Evolutionary conservation across 805 yeast genomes (phyloP).

Genomic region (Barnettozyma siamensis): DNA sequence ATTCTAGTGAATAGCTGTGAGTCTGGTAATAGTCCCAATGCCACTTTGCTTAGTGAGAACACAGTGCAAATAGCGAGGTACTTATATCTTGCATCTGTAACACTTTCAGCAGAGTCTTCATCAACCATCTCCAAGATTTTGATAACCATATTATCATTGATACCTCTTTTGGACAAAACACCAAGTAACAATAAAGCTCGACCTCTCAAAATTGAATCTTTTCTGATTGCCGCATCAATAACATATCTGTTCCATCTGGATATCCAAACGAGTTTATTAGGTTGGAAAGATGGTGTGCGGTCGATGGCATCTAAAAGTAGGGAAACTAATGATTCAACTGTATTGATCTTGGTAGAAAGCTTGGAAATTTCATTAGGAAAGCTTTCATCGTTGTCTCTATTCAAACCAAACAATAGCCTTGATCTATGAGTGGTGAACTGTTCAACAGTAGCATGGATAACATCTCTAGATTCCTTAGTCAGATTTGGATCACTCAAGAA

Average conservation of each 20-base stretch:
- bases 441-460: constrained; percentile 40
- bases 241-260: constrained; percentile 61
- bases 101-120: constrained; percentile 26
- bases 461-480: constrained; percentile 31
- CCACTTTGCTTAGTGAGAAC: constrained; percentile 35
- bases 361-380: constrained; percentile 31
- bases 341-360: constrained; percentile 33
- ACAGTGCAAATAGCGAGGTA: constrained; percentile 30
- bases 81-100: constrained; percentile 20
- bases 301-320: constrained; percentile 47
- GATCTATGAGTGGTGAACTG: constrained; percentile 53
- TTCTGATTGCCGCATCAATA: constrained; percentile 53
- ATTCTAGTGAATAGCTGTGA: constrained; percentile 26
- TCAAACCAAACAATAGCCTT: constrained; percentile 63
- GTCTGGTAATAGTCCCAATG: constrained; percentile 32
- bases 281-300: constrained; percentile 39
- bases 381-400: constrained; percentile 42
- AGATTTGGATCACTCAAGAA: constrained; percentile 52
- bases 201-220: constrained; percentile 54
- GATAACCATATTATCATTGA: constrained; percentile 48
- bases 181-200: constrained; percentile 69
- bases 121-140: constrained; percentile 30
- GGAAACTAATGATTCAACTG: constrained; percentile 56
- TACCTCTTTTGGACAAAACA: constrained; percentile 55
- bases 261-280: constrained; percentile 50